phyloP scores from a whole-genome alignment of 2,329 filamentous ascomycete species.

The Colletotrichum sp. region DNA sequence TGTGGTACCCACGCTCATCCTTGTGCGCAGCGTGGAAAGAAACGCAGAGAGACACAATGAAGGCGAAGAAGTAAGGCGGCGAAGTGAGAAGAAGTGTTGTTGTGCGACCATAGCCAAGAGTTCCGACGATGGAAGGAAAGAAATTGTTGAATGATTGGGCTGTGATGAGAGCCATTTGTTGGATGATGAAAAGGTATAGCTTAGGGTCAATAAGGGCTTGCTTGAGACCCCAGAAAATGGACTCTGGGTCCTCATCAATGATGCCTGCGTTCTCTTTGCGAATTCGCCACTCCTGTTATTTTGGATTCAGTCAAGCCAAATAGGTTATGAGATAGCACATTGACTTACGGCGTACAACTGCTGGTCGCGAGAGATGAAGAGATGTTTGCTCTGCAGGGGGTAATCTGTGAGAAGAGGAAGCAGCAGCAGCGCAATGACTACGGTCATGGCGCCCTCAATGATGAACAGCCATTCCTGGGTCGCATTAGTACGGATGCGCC shows the following conservation, averaged over 20 bases:
- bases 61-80: conserved; percentile 60
- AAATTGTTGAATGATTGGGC: conserved; percentile 40
- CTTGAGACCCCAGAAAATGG: conserved; percentile 7
- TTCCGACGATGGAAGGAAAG: conserved; percentile 58
- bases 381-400: conserved; percentile 12
- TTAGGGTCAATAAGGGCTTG: background rate
- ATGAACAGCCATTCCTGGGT: conserved; percentile 48
- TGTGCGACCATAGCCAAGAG: conserved; percentile 58
- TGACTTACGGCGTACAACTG: conserved; percentile 4
- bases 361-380: background rate
- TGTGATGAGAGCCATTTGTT: conserved; percentile 27
- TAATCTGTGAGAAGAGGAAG: conserved; percentile 27
- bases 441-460: conserved; percentile 59
- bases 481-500: conserved; percentile 41
- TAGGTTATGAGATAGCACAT: background rate
- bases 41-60: conserved; percentile 61
- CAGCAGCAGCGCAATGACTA: conserved; percentile 21
- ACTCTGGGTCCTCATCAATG: conserved; percentile 1
- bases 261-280: conserved; percentile 11
- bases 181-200: conserved; percentile 23
- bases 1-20: conserved; percentile 66
- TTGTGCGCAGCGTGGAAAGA: conserved; percentile 66
- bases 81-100: conserved; percentile 59
- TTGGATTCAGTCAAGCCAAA: background rate
- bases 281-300: background rate